Base-by-base conservation (phyloP, 768 basidiomycete species). In the Termitomyces sp. region DNA sequence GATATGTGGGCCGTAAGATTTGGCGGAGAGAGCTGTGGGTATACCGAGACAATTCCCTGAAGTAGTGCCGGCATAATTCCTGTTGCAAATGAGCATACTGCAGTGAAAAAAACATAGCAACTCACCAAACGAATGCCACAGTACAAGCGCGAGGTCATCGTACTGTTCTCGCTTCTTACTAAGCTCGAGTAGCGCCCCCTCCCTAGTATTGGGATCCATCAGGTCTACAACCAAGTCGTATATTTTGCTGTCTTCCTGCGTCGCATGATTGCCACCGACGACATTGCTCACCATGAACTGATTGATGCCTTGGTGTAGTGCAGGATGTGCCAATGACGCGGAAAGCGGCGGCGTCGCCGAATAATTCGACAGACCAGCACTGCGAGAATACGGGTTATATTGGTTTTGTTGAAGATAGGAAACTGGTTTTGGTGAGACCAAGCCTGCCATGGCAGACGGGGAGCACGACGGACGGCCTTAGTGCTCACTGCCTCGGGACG, bases 151-250 rank as follows among this genome's bases (percentile, higher is more conserved):
- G 46, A 99, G 84, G 73, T 99, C 95, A 68, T 99, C 97, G 68
- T 96, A 98, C 72, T 98, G 95, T 73, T 98, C 97, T 60, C 97
- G 78, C 78, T 98, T 98, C 81, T 99, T 98, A 75, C 93, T 96
- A 65, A 99, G 78, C 74, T 99, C 97, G 53, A 98, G 78, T 49
- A 99, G 76, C 1, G 97, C 96, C 2, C 79, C 80, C 68, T 99
- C 97, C 60, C 96, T 81, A n/a, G 87, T 83, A 54, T 76, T 81
- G 1, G 88, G 85, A 65, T 92, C 87, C 78, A 90, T 80, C 28
- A 96, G 75, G 56, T 96, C 91, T 62, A 94, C 85, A 58, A 98
- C 94, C 52, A 98, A 80, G 11, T 79, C 76, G 71, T 94, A 96
- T 44, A 99, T 97, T 75, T 97, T 95, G 62, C 69, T 68, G 56